phyloP scores from a whole-genome alignment of 192 early-diverging fungal genomes.

The Rhizoclosmatium sp. region DNA sequence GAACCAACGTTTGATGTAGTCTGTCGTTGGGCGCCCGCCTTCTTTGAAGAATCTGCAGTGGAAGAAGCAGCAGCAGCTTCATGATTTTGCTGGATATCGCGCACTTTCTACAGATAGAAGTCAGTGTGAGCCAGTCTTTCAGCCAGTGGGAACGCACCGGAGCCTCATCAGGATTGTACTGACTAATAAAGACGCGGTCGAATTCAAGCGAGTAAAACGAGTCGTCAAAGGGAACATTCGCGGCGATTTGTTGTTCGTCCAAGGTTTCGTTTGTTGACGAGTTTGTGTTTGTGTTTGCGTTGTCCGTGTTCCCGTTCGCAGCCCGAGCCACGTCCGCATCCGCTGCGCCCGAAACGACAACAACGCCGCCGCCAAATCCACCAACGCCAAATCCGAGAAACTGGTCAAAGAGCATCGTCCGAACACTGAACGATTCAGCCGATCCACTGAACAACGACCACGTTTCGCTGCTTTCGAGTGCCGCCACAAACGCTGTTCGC shows the following conservation, averaged over 20 bases:
- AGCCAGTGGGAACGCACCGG: not conserved
- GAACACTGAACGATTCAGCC: not conserved
- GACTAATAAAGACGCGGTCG: constrained; percentile 65
- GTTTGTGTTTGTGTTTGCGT: no score
- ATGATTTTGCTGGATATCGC: not conserved
- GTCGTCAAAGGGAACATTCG: constrained; percentile 59
- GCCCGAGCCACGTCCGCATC: no score
- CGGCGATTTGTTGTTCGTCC: no score
- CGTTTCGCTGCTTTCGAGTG: no score
- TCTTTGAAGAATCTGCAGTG: not conserved
- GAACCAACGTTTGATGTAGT: not conserved
- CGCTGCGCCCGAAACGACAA: no score
- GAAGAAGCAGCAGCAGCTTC: not conserved
- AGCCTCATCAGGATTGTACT: constrained; percentile 45
- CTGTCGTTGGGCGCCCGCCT: not conserved
- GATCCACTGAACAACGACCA: no score
- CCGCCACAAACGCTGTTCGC: no score
- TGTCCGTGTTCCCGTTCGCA: no score
- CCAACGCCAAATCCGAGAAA: no score
- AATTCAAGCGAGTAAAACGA: constrained; percentile 73
- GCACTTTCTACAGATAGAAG: not conserved
- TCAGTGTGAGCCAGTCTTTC: not conserved
- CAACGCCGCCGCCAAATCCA: no score
- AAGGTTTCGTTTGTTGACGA: no score
- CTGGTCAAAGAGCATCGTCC: not conserved